These are phyloP conservation scores for Fusarium brevicatenulatum DNA, from an alignment of 2,329 filamentous ascomycete species.

Conservation along the genomic window DNA sequence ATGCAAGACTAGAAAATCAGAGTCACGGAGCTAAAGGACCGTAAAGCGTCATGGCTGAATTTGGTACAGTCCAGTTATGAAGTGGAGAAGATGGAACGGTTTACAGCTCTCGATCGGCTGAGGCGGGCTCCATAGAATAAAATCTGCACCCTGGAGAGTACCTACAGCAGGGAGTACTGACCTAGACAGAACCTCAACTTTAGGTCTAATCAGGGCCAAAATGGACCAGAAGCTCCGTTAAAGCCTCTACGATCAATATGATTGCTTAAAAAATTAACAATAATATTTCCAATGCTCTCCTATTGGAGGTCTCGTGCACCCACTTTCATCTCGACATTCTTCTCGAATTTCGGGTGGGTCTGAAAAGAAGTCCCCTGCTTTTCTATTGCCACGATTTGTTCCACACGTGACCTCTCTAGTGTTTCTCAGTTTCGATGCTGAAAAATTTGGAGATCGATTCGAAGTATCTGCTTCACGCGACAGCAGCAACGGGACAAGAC, in stretches of 20 bases:
- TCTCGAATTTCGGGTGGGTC: conserved; percentile 17
- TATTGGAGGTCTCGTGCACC: not conserved
- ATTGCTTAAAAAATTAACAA: not conserved
- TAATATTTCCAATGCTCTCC: not conserved
- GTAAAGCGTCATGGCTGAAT: conserved; percentile 19
- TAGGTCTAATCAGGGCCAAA: not conserved
- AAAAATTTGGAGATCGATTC: conserved; percentile 46
- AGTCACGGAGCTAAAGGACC: not conserved
- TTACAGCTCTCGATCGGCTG: conserved; percentile 1
- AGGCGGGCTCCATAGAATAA: not conserved
- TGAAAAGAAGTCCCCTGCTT: conserved; percentile 6
- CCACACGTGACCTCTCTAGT: conserved; percentile 35
- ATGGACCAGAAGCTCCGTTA: not conserved
- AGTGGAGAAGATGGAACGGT: conserved; percentile 25
- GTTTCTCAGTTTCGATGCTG: conserved; percentile 18
- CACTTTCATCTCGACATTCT: not conserved
- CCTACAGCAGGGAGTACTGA: not conserved
- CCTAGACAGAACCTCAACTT: not conserved
- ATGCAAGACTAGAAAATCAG: conserved; percentile 1
- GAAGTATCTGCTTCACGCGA: conserved; percentile 38
- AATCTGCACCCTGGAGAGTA: not conserved
- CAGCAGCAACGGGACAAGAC: conserved; percentile 31
- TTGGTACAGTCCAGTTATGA: conserved; percentile 4
- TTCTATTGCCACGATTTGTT: conserved; percentile 9
- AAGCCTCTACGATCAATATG: accelerated